Base-by-base conservation (phyloP, 1,284 basidiomycete genomes). In the Leccinum huronense region DNA sequence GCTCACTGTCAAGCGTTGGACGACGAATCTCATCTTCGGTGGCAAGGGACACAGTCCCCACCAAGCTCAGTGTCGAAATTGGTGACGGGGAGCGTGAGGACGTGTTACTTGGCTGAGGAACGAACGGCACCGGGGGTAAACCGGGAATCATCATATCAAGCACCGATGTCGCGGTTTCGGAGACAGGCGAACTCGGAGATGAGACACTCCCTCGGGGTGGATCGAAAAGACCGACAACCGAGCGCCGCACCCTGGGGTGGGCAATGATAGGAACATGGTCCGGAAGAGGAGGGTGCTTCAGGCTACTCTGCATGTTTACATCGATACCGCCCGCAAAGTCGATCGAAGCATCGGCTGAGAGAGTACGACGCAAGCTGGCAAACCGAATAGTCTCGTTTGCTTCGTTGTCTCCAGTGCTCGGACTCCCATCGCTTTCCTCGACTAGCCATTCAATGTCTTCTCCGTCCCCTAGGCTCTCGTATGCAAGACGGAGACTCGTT, bases 391-490 rank as follows among this genome's bases (percentile, higher is more conserved):
- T 82, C 13, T 77, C 73, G 5, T 75, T 73, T 27, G 64, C 63
- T 54, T 75, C 75, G 11, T 66, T 69, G 30, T 60, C 56, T 38
- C 38, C 63, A 64, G 70, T 60, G n/a, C 72, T 69, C 40, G 73
- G 73, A 31, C 68, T 68, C 19, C 67, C 68, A 6, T 76, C 76
- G n/a, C 78, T 75, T 64, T 60, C 66, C 42, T 74, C 70, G 10
- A 63, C 58, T 7, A 70, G 75, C 69, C 76, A 75, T 62, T 84
- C 79, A 8, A 83, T 75, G 33, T 81, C 78, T 53, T 84, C 81
- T 14, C 83, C 83, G 57, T 86, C 86, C 40, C 82, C 83, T 38
- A 93, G 79, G 60, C 81, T 87, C 65, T 93, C 91, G 68, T 93
- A 94, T 5, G 86, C 81, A 59, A 82, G 83, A 57, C 83, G 83